Base-by-base conservation (phyloP, 257 asterid species). In the Eustoma russellianum region DNA sequence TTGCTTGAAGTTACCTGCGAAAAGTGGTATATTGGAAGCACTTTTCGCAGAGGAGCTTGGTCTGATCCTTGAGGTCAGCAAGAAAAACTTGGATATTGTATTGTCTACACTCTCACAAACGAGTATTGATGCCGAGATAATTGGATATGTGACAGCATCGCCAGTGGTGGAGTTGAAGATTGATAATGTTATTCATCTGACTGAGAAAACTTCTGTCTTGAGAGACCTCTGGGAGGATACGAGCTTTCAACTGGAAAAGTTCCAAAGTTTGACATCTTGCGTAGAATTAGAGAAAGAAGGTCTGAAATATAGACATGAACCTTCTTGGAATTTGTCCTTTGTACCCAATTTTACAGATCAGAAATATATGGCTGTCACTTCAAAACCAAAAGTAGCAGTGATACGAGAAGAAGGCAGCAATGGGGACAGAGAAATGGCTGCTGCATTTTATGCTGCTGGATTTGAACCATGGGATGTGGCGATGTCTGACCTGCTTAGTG, bases 391-490 rank as follows among this genome's bases (percentile, higher is more conserved):
- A 66, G 93, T 82, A 50, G 97, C 98, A 18, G 73, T 91, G 17
- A 66, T 91, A 59, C 83, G 98, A 0, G 98, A 91, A 70, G 97
- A 87, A 77, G 98, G 97, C 52, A 91, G 95, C 80, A 91, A 91
- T 7, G 95, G 98, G 18, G 98, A 91, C 75, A 75, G 95, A 70
- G 96, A 91, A 67, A 91, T 91, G 98, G 66, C 95, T 60, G 96
- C 88, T 50, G 96, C 96, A 55, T 91, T 91, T 70, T 57, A 72
- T 47, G 88, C 96, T 56, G 82, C 95, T 35, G 96, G 98, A 53
- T 91, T 91, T 64, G 96, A 87, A 46, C 94, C 98, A 35, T 87
- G 96, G 96, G 98, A 91, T 68, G 58, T 91, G 52, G 41, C 95
- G 13, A 87, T 91, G 95, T 84, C 96, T 5, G 98, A 91, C 80